Conservation (phyloP, 495 filamentous ascomycete genomes). For the Halenospora varia region DNA sequence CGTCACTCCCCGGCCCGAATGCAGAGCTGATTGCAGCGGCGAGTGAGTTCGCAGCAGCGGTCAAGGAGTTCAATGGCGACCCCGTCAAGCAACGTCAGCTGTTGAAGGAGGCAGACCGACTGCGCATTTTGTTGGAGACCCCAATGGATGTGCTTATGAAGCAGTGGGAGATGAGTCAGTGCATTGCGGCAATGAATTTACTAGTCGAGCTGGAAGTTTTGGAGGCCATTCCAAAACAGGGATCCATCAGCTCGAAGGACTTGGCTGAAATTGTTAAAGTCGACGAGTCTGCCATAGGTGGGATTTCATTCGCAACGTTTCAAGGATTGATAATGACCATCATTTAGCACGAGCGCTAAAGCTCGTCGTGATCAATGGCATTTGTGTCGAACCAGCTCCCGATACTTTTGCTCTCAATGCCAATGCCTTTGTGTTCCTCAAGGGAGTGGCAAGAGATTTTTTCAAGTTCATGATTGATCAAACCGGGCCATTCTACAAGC, state of each 20-base stretch:
- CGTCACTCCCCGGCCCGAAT: neutral
- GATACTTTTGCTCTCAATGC: slow-evolving; percentile 27
- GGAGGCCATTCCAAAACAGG: slow-evolving; percentile 23
- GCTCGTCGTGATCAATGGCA: slow-evolving; percentile 24
- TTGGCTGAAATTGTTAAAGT: slow-evolving; percentile 23
- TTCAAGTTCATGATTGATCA: slow-evolving; percentile 23
- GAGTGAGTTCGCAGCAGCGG: slow-evolving; percentile 25
- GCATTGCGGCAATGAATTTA: slow-evolving; percentile 21
- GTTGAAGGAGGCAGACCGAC: slow-evolving; percentile 18
- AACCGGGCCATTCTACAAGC: slow-evolving; percentile 11
- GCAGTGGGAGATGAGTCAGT: slow-evolving; percentile 11
- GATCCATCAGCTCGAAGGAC: slow-evolving; percentile 22
- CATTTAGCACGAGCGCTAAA: slow-evolving; percentile 21
- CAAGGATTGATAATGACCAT: neutral
- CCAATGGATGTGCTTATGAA: slow-evolving; percentile 24
- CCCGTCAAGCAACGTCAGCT: slow-evolving; percentile 20
- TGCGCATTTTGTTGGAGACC: slow-evolving; percentile 20
- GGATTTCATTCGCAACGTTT: neutral
- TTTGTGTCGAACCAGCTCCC: slow-evolving; percentile 22
- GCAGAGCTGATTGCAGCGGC: slow-evolving; percentile 15
- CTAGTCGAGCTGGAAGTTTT: slow-evolving; percentile 23
- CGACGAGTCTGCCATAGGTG: slow-evolving; percentile 24
- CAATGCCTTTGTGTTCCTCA: slow-evolving; percentile 1
- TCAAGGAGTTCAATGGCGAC: slow-evolving; percentile 18
- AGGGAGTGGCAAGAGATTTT: slow-evolving; percentile 7